These are phyloP conservation scores for Hypoxylon sp. DNA, from an alignment of 2,329 filamentous ascomycete species.

Conservation along the genomic window DNA sequence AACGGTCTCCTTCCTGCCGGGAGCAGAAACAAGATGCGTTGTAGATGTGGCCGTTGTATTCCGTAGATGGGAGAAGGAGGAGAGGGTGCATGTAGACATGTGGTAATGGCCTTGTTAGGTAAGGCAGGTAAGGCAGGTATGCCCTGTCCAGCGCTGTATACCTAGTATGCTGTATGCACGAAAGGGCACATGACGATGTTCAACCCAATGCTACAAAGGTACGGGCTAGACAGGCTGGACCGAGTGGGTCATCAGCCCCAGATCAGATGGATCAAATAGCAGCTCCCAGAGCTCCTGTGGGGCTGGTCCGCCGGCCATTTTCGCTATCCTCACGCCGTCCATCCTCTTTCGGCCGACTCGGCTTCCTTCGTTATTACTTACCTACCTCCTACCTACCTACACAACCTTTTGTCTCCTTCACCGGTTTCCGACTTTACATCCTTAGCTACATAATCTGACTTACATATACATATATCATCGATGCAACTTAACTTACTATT, in stretches of 20 bases:
- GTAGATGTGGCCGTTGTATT: conserved; percentile 4
- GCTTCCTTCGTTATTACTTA: too few relatives aligned
- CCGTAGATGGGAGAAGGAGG: neutral
- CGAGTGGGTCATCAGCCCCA: neutral
- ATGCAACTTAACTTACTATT: neutral
- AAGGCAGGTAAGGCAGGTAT: neutral
- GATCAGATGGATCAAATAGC: neutral
- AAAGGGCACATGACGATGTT: conserved; percentile 35
- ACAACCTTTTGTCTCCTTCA: neutral
- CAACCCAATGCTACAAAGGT: conserved; percentile 29
- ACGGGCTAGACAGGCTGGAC: neutral
- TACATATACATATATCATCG: neutral
- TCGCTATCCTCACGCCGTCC: neutral
- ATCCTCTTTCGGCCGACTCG: conserved; percentile 10
- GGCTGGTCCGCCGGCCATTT: conserved; percentile 11
- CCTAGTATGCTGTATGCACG: conserved; percentile 23
- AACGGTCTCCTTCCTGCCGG: neutral
- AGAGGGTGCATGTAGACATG: neutral
- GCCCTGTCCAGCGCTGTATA: neutral
- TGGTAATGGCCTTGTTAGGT: neutral
- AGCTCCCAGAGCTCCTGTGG: conserved; percentile 31
- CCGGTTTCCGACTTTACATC: conserved; percentile 6
- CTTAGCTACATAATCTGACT: neutral
- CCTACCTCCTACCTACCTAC: too few relatives aligned
- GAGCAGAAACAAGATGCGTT: neutral